Evolutionary conservation across 768 basidiomycete genomes (phyloP).

Genomic region (Mrakia frigida): DNA sequence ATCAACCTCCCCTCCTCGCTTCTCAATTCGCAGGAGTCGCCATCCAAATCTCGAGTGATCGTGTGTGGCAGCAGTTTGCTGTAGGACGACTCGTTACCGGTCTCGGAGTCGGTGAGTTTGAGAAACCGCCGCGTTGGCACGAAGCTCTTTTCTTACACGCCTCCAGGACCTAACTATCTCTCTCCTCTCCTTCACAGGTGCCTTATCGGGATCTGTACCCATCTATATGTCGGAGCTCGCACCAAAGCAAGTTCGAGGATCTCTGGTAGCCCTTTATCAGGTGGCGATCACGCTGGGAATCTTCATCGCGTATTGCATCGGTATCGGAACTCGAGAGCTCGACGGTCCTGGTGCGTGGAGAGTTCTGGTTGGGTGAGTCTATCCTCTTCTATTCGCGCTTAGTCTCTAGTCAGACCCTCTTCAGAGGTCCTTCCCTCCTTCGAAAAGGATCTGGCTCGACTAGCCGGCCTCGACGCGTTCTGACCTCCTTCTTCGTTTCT

Average conservation of each 20-base stretch:
- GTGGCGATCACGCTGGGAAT: slow-evolving; percentile 53
- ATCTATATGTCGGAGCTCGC: slow-evolving; percentile 69
- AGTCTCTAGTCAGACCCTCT: too few relatives aligned
- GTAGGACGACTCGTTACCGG: slow-evolving; percentile 63
- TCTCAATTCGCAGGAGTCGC: slow-evolving; percentile 49
- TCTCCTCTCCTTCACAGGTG: slow-evolving; percentile 12
- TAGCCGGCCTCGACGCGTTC: too few relatives aligned
- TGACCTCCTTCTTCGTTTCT: not conserved
- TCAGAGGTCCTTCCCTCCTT: too few relatives aligned
- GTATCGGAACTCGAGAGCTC: slow-evolving; percentile 19
- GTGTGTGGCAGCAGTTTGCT: not conserved
- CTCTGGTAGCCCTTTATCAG: slow-evolving; percentile 42
- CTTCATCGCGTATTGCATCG: not conserved
- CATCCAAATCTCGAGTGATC: slow-evolving; percentile 30
- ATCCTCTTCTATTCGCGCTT: too few relatives aligned
- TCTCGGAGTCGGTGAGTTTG: slow-evolving; percentile 56
- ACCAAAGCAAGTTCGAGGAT: slow-evolving; percentile 65
- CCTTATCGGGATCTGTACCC: slow-evolving; percentile 21
- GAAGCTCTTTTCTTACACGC: slow-evolving; percentile 16
- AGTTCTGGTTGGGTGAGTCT: slow-evolving; percentile 45
- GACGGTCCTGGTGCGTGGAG: slow-evolving; percentile 49
- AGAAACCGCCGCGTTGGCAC: too few relatives aligned
- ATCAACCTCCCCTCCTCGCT: slow-evolving; percentile 47
- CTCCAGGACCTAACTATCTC: slow-evolving; percentile 17
- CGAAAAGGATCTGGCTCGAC: too few relatives aligned